Evolutionary conservation across 768 basidiomycete species (phyloP).

Genomic region (Lactifluus pinguis): DNA sequence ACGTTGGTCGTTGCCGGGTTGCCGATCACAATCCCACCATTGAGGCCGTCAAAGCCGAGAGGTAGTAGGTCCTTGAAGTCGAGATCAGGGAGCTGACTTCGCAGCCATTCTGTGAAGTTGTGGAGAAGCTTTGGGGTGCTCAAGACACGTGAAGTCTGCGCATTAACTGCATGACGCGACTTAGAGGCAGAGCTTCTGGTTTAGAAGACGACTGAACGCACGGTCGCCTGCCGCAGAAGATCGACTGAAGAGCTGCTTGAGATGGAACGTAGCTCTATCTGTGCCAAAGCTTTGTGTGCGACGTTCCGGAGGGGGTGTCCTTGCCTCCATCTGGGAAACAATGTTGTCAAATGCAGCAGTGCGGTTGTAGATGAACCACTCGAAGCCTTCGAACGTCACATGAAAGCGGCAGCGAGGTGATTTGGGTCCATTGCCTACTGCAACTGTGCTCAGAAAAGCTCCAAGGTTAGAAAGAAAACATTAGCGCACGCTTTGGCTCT

Average conservation of each 20-base stretch:
- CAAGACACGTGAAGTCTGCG: not conserved
- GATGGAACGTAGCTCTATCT: conserved; percentile 19
- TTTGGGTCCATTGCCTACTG: conserved; percentile 23
- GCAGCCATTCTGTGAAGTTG: conserved; percentile 42
- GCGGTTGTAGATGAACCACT: conserved; percentile 89
- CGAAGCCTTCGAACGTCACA: conserved; percentile 72
- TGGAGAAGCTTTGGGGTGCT: conserved; percentile 28
- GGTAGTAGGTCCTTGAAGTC: conserved; percentile 84
- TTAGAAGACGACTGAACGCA: conserved; percentile 10
- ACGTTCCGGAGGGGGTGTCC: conserved; percentile 19
- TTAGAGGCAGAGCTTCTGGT: not conserved
- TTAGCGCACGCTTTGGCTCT: conserved; percentile 36
- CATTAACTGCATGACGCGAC: not conserved
- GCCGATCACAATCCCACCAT: conserved; percentile 76
- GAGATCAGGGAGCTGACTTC: conserved; percentile 55
- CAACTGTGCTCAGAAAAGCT: conserved; percentile 15
- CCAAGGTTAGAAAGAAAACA: not conserved
- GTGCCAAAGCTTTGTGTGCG: conserved; percentile 15
- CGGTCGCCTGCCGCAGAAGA: conserved; percentile 23
- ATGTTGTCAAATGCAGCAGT: conserved; percentile 87
- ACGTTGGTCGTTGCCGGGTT: conserved; percentile 80
- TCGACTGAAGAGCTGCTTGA: conserved; percentile 26
- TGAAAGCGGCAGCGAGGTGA: conserved; percentile 69
- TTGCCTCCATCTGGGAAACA: conserved; percentile 58
- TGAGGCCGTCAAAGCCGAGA: conserved; percentile 66